Evolutionary conservation across 2,329 filamentous ascomycete genomes (phyloP), one percentile per base, ranked within the genome.

Genomic region (Pseudogymnoascus sp.): DNA sequence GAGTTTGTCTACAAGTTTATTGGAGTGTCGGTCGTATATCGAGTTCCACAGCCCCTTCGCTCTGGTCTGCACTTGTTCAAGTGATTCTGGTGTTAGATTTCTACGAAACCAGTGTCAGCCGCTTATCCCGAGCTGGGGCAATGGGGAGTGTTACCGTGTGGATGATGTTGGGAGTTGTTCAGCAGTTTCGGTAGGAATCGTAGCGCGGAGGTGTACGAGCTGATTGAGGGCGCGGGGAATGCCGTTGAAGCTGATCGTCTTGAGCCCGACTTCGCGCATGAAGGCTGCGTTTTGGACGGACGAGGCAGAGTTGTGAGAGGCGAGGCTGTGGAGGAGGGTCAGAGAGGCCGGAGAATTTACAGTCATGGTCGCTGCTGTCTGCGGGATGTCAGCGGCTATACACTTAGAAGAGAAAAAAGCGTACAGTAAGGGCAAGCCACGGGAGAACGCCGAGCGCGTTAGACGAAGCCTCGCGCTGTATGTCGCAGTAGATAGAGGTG

Each of bases 311-410:
- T 63, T 63, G 48, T 62, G 60, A 62, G 65, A 39, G 59, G 39
- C 59, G 59, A 39, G 64, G 38, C 61, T 65, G 58, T 66, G 68
- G 10, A 92, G 81, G 21, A 81, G 75, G 3, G 83, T 76, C 66
- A 93, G 83, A 2, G 89, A 88, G 63, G 89, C 87, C 25, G 90
- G 90, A 1, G 90, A 92, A 78, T 95, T 94, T 79, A 94, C 85
- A 0, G 91, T 94, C 77, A 93, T 90, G 1, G 90, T 91, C 15
- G 90, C 87, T 33, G 90, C 91, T 0, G 90, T 88, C 86, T 91
- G 60, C 58, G 8, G 31, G 13, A 15, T 27, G 35, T 67, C 58
- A 69, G 66, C 5, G 21, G 35, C 21, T 36, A 35, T 58, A 60
- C 51, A 55, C 36, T 44, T 13, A 25, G 10, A n/a, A 21, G 7